Evolutionary conservation across 2,329 filamentous ascomycete genomes (phyloP), one percentile per base, ranked within the genome.

Genomic region (Coniochaeta hoffmannii): DNA sequence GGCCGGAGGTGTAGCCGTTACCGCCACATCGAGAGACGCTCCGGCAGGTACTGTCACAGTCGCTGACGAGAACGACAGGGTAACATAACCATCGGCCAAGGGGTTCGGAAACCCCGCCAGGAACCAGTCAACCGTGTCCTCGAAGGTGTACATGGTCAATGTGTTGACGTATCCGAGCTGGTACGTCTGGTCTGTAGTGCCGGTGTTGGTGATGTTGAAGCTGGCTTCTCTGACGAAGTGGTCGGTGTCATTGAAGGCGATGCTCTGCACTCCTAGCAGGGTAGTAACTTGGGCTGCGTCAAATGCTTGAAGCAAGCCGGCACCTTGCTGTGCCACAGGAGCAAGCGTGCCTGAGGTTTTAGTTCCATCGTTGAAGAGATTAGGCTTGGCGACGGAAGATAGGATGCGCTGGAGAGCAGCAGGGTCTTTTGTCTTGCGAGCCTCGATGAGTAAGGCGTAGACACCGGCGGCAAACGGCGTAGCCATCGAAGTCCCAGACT

Each of bases 191-290:
- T 63, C 63, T 31, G 66, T 61, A 10, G 59, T 57, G 38, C 69
- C 73, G 11, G 64, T 66, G 63, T 78, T 77, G 46, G 63, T 66
- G 61, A 77, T 68, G 41, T 63, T 68, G 58, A 77, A 72, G 52
- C 64, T 65, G n/a, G 65, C 22, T 8, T 17, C 44, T 15, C 24
- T 24, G 10, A 46, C 62, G 53, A 75, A 70, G 62, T 76, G 61
- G 50, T 69, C 67, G 9, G 71, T 76, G 58, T 77, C 74, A 57
- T 78, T 77, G 62, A 77, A 71, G 19, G 69, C 65, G 38, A 78
- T 65, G 56, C 68, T 72, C 8, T 66, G 65, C 0, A 69, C 66
- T 50, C 67, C 68, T 14, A 77, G 63, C 19, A 70, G 54, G 1
- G 69, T 72, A 1, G 63, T 71, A 14, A 68, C 63, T 49, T 73